Evolutionary conservation across 805 yeast genomes (phyloP).

Genomic region (Saccharomyces jurei): DNA sequence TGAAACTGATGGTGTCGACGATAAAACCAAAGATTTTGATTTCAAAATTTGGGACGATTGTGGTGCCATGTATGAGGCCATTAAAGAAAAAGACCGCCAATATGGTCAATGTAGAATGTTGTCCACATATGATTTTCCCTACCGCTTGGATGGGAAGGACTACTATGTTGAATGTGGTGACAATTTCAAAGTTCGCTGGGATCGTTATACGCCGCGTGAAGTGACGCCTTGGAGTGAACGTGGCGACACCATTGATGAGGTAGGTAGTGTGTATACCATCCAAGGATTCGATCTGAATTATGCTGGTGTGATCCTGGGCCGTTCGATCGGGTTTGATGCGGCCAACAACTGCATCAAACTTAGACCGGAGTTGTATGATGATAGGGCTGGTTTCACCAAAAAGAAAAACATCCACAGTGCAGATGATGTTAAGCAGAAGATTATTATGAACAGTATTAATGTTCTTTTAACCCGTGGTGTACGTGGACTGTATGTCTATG

Average conservation of each 20-base stretch:
- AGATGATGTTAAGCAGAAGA: slow-evolving; percentile 32
- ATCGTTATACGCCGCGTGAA: slow-evolving; percentile 36
- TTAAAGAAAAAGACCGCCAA: slow-evolving; percentile 26
- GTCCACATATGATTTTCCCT: slow-evolving; percentile 41
- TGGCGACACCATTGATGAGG: slow-evolving; percentile 39
- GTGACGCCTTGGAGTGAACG: slow-evolving; percentile 41
- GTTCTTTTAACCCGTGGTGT: slow-evolving; percentile 41
- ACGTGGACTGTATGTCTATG: slow-evolving; percentile 36
- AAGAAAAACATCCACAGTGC: slow-evolving; percentile 34
- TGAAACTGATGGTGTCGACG: slow-evolving; percentile 6
- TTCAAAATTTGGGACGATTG: slow-evolving; percentile 36
- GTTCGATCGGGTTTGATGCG: slow-evolving; percentile 35
- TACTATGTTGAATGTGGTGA: slow-evolving; percentile 39
- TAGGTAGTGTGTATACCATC: slow-evolving; percentile 41
- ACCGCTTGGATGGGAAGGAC: slow-evolving; percentile 38
- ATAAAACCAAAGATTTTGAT: slow-evolving; percentile 22
- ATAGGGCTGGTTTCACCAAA: slow-evolving; percentile 39
- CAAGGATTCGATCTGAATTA: slow-evolving; percentile 43
- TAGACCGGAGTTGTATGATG: slow-evolving; percentile 36
- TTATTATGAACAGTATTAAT: slow-evolving; percentile 38
- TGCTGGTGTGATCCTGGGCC: slow-evolving; percentile 40
- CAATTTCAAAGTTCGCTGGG: slow-evolving; percentile 40
- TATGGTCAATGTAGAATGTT: slow-evolving; percentile 38
- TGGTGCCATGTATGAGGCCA: slow-evolving; percentile 33
- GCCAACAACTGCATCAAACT: slow-evolving; percentile 30